Evolutionary conservation across 768 basidiomycete species (phyloP).

Genomic region (Astraeus odoratus): DNA sequence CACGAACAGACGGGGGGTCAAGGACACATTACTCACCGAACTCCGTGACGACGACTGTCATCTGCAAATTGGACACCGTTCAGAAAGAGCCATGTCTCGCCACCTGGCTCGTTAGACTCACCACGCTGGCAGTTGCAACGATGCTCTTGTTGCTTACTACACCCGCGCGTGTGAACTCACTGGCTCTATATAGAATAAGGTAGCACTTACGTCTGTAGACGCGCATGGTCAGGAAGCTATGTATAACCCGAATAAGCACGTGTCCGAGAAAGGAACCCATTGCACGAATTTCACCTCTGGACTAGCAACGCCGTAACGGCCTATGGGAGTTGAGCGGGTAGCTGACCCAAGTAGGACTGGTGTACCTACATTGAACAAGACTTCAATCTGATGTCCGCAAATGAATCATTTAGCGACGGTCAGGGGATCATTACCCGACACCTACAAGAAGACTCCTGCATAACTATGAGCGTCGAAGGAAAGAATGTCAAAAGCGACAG

Average conservation of each 20-base stretch:
- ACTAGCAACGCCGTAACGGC: conserved; percentile 43
- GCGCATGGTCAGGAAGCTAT: conserved; percentile 43
- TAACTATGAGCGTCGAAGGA: neutral
- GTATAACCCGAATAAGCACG: neutral
- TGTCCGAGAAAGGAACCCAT: neutral
- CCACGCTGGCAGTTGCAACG: conserved; percentile 28
- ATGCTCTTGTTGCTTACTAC: conserved; percentile 44
- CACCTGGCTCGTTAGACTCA: conserved; percentile 2
- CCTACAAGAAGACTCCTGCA: conserved; percentile 19
- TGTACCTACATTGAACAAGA: conserved; percentile 38
- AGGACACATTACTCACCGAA: conserved; percentile 26
- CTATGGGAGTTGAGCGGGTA: conserved; percentile 1
- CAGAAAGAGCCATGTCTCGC: neutral
- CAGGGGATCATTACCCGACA: neutral
- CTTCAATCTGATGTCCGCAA: conserved; percentile 32
- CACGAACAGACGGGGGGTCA: neutral
- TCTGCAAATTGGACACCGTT: conserved; percentile 4
- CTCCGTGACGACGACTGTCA: conserved; percentile 32
- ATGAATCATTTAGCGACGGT: conserved; percentile 6
- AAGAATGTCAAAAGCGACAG: neutral
- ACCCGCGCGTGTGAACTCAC: conserved; percentile 9
- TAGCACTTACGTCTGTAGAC: conserved; percentile 40
- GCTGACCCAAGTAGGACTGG: neutral
- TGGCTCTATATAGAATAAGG: neutral
- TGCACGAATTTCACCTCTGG: conserved; percentile 24